Percentiles rank a stretch among this genome's conserved stretches.
phyloP scores from a whole-genome alignment of 2,329 filamentous ascomycete genomes.

The Ceratocystis huliohia region DNA sequence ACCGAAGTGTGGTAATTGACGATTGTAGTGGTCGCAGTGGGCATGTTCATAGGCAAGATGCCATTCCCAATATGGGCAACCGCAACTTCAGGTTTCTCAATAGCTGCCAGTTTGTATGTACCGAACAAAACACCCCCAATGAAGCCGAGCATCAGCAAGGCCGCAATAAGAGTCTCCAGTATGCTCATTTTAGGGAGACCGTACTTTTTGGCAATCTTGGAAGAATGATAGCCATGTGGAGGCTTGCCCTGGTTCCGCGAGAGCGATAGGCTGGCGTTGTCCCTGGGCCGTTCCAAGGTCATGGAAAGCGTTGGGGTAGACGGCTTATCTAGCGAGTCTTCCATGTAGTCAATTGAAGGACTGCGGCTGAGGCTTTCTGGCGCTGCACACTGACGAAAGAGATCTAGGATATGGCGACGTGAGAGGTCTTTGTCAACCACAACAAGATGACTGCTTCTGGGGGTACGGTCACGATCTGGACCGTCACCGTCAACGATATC shows the following conservation, averaged over 20 bases:
- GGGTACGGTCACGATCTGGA: conserved; percentile 3
- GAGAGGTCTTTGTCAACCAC: conserved; percentile 12
- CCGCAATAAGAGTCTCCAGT: background rate
- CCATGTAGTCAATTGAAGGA: conserved; percentile 19
- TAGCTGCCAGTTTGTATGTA: background rate
- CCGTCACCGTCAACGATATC: conserved; percentile 5
- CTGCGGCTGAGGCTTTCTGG: conserved; percentile 10
- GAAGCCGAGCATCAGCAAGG: background rate
- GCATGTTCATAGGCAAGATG: background rate
- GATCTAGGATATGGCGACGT: background rate
- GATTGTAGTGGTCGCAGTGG: conserved; percentile 15
- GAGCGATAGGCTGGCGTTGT: background rate
- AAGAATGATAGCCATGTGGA: background rate
- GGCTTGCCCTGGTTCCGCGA: background rate
- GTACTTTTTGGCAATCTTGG: background rate
- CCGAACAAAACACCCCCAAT: background rate
- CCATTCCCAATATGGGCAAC: background rate
- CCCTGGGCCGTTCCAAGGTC: conserved; percentile 12
- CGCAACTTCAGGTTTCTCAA: background rate
- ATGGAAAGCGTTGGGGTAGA: conserved; percentile 17
- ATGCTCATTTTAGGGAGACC: background rate
- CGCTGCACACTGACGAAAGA: conserved; percentile 1
- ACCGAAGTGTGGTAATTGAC: conserved; percentile 18
- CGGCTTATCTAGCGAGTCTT: conserved; percentile 19
- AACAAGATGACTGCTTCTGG: conserved; percentile 1